phyloP scores from a whole-genome alignment of 352 stramenopile genomes.

The Phytopythium boreale region DNA sequence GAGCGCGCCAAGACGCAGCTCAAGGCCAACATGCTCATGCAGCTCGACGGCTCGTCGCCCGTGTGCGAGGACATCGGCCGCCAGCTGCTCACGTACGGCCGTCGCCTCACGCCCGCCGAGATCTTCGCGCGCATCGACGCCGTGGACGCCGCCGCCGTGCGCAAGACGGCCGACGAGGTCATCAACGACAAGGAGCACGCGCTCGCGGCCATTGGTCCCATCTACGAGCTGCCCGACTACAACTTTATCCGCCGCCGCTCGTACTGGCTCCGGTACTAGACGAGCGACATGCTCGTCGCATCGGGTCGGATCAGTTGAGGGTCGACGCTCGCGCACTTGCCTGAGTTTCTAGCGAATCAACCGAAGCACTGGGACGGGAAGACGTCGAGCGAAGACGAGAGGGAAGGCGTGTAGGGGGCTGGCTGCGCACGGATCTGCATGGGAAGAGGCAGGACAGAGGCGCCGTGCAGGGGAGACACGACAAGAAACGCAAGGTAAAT shows the following conservation, averaged over 20 bases:
- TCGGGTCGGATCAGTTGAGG: not conserved
- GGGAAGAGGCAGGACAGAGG: not conserved
- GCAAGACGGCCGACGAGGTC: constrained; percentile 79
- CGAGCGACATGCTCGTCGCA: constrained; percentile 4
- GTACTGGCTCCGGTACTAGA: constrained; percentile 96
- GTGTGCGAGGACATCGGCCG: constrained; percentile 99
- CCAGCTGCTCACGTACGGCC: constrained; percentile 96
- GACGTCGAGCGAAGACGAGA: constrained; percentile 23
- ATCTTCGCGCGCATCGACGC: constrained; percentile 99
- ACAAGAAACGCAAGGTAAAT: constrained; percentile 10
- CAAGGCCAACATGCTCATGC: constrained; percentile 99
- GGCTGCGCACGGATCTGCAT: not conserved
- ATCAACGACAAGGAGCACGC: constrained; percentile 99
- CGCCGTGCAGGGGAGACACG: not conserved
- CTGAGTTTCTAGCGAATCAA: not conserved
- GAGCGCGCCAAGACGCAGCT: constrained; percentile 98
- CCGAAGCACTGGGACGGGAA: not conserved
- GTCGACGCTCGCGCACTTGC: constrained; percentile 6
- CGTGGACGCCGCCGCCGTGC: constrained; percentile 95
- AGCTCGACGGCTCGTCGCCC: constrained; percentile 97
- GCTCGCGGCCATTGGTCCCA: constrained; percentile 95
- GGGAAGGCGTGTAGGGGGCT: constrained; percentile 29
- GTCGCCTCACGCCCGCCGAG: constrained; percentile 97
- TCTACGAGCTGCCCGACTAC: constrained; percentile 99
- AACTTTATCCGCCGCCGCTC: constrained; percentile 99